phyloP scores from a whole-genome alignment of 108 stramenopile species.

The Nitzschia palea region DNA sequence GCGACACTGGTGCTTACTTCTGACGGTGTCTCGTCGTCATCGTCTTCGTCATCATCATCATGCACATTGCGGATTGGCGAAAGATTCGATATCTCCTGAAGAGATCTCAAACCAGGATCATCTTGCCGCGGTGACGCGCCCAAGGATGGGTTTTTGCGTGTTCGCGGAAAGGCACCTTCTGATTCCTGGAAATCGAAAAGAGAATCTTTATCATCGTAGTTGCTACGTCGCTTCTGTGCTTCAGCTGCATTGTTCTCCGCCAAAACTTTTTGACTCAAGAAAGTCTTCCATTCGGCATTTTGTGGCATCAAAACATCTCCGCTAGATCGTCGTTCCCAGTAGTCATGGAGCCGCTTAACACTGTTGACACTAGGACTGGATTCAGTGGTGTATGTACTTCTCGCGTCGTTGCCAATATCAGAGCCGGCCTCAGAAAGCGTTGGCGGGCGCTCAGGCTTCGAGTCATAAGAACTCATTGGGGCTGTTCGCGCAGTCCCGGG shows the following conservation, averaged over 20 bases:
- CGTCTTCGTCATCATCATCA: constrained; percentile 40
- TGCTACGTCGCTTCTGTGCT: constrained; percentile 3
- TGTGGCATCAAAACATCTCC: not conserved
- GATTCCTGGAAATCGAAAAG: constrained; percentile 36
- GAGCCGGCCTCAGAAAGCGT: too few species aligned
- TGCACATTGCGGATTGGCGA: constrained; percentile 43
- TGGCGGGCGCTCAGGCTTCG: too few species aligned
- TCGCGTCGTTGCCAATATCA: not conserved
- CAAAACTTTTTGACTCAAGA: constrained; percentile 41
- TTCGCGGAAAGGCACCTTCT: constrained; percentile 5
- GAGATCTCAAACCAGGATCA: not conserved
- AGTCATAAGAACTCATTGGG: too few species aligned
- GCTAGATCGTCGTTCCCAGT: constrained; percentile 21
- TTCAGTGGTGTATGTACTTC: constrained; percentile 7
- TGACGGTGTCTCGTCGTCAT: constrained; percentile 35
- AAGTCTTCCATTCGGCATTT: constrained; percentile 52
- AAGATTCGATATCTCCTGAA: constrained; percentile 42
- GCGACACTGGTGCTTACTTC: constrained; percentile 51
- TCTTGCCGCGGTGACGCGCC: not conserved
- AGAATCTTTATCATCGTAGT: constrained; percentile 32
- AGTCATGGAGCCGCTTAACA: constrained; percentile 16
- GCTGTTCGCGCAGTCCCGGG: too few species aligned
- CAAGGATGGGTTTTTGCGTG: not conserved
- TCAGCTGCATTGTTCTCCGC: constrained; percentile 28
- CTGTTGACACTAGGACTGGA: constrained; percentile 3